Conservation (phyloP, 164 flowering plant genomes). For the Chloranthus sessilifolius region DNA sequence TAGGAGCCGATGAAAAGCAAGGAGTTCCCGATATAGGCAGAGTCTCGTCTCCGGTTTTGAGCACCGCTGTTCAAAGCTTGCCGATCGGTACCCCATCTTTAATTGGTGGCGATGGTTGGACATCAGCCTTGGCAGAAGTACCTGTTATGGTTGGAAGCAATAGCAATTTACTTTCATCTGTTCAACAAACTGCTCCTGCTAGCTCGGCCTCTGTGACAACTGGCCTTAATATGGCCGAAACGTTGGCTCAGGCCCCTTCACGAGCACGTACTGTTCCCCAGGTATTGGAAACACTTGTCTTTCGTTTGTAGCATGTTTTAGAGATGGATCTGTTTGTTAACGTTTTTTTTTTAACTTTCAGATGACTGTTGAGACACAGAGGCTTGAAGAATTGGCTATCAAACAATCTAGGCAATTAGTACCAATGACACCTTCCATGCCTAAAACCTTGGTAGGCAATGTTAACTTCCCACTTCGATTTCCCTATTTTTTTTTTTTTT, state of each 20-base stretch:
- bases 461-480: neutral
- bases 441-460: conserved; percentile 58
- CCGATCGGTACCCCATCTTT: conserved; percentile 49
- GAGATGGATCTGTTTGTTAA: conserved; percentile 1
- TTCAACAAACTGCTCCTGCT: conserved; percentile 34
- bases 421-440: conserved; percentile 72
- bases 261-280: conserved; percentile 58
- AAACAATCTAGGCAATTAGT: conserved; percentile 79
- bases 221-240: conserved; percentile 92
- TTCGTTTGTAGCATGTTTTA: neutral
- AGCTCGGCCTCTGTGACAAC: conserved; percentile 18
- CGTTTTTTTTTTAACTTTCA: conserved; percentile 17
- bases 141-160: conserved; percentile 47
- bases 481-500: too few relatives aligned
- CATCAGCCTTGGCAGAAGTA: conserved; percentile 79
- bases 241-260: conserved; percentile 68
- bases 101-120: conserved; percentile 78
- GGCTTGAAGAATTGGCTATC: conserved; percentile 77
- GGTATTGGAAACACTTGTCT: conserved; percentile 28
- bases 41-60: conserved; percentile 65
- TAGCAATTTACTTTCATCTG: conserved; percentile 24
- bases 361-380: conserved; percentile 64
- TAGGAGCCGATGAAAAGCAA: conserved; percentile 65
- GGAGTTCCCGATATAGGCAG: conserved; percentile 49
- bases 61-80: conserved; percentile 48